Percentiles rank a stretch among this genome's conserved stretches.
phyloP scores from a whole-genome alignment of 2,329 filamentous ascomycete genomes.

The Zymoseptoria crescenta region DNA sequence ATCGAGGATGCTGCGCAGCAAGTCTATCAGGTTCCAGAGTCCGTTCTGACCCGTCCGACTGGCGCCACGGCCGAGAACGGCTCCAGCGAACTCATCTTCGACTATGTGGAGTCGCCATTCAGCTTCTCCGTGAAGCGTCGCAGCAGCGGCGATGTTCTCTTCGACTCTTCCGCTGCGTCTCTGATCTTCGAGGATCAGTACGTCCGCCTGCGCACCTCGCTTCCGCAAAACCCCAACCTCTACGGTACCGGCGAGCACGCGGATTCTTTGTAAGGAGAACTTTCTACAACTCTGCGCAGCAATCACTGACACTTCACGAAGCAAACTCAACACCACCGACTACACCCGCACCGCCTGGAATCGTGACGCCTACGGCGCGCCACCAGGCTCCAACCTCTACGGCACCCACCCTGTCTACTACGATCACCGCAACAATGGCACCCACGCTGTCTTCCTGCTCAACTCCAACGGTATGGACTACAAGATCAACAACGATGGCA shows the following conservation, averaged over 20 bases:
- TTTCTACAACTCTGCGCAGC: not conserved
- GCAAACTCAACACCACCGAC: slow-evolving; percentile 53
- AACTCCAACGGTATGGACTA: slow-evolving; percentile 72
- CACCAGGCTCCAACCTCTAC: slow-evolving; percentile 59
- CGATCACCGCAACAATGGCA: slow-evolving; percentile 55
- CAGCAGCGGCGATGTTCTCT: slow-evolving; percentile 52
- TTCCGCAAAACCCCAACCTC: slow-evolving; percentile 61
- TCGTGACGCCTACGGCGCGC: slow-evolving; percentile 56
- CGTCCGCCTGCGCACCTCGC: slow-evolving; percentile 60
- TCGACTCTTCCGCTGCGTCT: slow-evolving; percentile 59
- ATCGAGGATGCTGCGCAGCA: slow-evolving; percentile 63
- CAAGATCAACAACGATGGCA: slow-evolving; percentile 52
- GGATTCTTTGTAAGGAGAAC: slow-evolving; percentile 42
- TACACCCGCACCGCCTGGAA: slow-evolving; percentile 66
- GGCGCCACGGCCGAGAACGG: slow-evolving; percentile 20
- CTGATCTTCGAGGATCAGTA: slow-evolving; percentile 75
- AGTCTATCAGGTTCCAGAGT: slow-evolving; percentile 67
- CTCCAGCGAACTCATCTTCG: slow-evolving; percentile 46
- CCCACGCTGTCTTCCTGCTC: slow-evolving; percentile 59
- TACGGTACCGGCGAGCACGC: slow-evolving; percentile 76
- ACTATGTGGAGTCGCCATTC: slow-evolving; percentile 52
- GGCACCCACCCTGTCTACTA: slow-evolving; percentile 69
- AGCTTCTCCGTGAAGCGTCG: slow-evolving; percentile 57
- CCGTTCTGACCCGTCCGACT: slow-evolving; percentile 55
- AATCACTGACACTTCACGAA: slow-evolving; percentile 5